Evolutionary conservation across 805 yeast genomes (phyloP).

Genomic region (Pichia paraexigua): DNA sequence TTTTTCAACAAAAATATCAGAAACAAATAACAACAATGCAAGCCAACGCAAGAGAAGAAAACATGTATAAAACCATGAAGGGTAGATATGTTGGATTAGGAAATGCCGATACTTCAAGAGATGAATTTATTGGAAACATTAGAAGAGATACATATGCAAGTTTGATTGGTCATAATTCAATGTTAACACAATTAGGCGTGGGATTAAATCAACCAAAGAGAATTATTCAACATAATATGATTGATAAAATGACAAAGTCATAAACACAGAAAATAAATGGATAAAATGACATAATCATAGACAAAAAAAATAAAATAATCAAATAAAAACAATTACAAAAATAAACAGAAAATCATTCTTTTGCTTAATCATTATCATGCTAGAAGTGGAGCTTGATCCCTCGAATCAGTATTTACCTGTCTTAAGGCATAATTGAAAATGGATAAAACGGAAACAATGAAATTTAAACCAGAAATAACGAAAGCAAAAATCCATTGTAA

Average conservation of each 20-base stretch:
- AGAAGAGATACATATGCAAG: constrained; percentile 61
- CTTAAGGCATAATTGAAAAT: constrained; percentile 31
- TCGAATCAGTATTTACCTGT: constrained; percentile 7
- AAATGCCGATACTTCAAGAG: constrained; percentile 56
- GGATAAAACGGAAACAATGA: constrained; percentile 41
- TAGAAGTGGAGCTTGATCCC: constrained; percentile 30
- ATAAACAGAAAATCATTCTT: neutral
- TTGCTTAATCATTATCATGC: constrained; percentile 5
- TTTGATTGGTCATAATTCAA: constrained; percentile 48
- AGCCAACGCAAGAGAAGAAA: constrained; percentile 1
- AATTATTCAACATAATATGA: constrained; percentile 26
- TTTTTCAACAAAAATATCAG: neutral
- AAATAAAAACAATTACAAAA: neutral
- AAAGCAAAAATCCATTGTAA: constrained; percentile 85
- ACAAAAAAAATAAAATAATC: neutral
- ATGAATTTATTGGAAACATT: constrained; percentile 62
- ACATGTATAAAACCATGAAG: constrained; percentile 23
- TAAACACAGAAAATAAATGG: constrained; percentile 7
- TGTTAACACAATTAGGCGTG: constrained; percentile 46
- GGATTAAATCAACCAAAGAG: constrained; percentile 40
- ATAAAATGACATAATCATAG: constrained; percentile 31
- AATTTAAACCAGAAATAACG: constrained; percentile 49
- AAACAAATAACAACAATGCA: neutral
- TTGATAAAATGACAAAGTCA: constrained; percentile 33
- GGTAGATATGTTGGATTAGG: constrained; percentile 71